Evolutionary conservation across 2,329 filamentous ascomycete genomes (phyloP), one percentile per base, ranked within the genome.

Genomic region (Phaeosphaeriaceae sp.): DNA sequence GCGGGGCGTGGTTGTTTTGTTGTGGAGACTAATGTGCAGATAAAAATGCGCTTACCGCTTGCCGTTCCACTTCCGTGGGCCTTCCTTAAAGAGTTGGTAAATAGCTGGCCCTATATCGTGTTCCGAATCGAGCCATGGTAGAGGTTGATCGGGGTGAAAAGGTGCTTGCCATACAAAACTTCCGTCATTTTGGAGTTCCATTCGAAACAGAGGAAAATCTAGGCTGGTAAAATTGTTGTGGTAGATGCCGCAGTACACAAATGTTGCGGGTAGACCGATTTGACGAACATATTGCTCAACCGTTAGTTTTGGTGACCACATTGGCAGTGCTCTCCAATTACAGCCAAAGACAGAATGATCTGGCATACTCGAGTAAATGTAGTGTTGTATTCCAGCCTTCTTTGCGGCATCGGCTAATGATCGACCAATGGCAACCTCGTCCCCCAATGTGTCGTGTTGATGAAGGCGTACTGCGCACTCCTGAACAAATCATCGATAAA

Each of bases 151-250:
- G 2, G 91, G 89, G 64, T 96, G 90, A 73, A 97, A 97, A 0
- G 94, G 94, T 1, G 93, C 93, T 68, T 91, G 87, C 94, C 94
- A 97, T 50, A 87, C 79, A 71, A 97, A 97, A 45, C 89, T 92
- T 15, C 90, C 92, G 64, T 97, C 91, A 1, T 80, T 74, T 73
- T 91, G 87, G 38, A 96, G 78, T 56, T 95, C 91, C 89, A 97
- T 96, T 76, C 92, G 94, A 77, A 97, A 97, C 3, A 97, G 81
- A 1, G 94, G 94, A 68, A 96, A 97, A 1, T 86, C 86, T 26
- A 97, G 81, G 38, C 90, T 94, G 23, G 93, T 97, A 76, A 97
- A 99, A 73, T 99, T 97, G 76, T 97, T 97, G 81, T 97, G 96
- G 80, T 97, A 99, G 64, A 97, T 97, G 51, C 93, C 94, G 8